phyloP scores from a whole-genome alignment of 805 yeast genomes.

The Myxozyma geophila region DNA sequence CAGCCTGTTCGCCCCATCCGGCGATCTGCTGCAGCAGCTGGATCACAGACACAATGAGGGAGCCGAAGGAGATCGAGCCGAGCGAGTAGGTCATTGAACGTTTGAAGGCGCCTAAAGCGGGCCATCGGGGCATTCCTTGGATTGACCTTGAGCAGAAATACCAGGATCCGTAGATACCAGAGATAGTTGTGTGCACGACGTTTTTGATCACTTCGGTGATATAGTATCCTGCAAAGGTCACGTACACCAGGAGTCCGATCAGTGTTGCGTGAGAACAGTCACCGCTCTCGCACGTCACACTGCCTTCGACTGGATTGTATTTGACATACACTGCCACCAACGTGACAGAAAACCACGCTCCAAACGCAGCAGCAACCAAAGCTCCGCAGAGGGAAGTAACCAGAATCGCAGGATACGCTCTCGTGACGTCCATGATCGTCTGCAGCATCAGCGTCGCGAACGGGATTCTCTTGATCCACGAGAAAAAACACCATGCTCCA shows the following conservation, averaged over 20 bases:
- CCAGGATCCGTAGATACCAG: slow-evolving; percentile 92
- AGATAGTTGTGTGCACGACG: slow-evolving; percentile 75
- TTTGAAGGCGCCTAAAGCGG: slow-evolving; percentile 78
- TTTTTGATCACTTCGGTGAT: slow-evolving; percentile 82
- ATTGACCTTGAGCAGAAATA: slow-evolving; percentile 76
- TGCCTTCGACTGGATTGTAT: slow-evolving; percentile 62
- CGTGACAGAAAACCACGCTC: slow-evolving; percentile 66
- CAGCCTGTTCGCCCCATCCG: slow-evolving; percentile 57
- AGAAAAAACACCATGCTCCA: slow-evolving; percentile 74
- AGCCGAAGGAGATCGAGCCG: slow-evolving; percentile 89
- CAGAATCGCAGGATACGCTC: slow-evolving; percentile 69
- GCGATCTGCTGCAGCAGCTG: slow-evolving; percentile 66
- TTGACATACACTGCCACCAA: slow-evolving; percentile 79
- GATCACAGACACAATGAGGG: slow-evolving; percentile 69
- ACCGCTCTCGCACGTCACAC: slow-evolving; percentile 58
- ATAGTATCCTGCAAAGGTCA: slow-evolving; percentile 81
- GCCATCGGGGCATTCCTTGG: slow-evolving; percentile 76
- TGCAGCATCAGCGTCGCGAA: slow-evolving; percentile 71
- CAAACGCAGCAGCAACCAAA: slow-evolving; percentile 62
- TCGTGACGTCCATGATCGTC: slow-evolving; percentile 78
- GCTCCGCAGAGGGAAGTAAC: slow-evolving; percentile 65
- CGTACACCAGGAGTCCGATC: slow-evolving; percentile 71
- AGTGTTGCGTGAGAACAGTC: slow-evolving; percentile 62
- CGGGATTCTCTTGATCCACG: slow-evolving; percentile 71
- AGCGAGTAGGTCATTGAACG: slow-evolving; percentile 84